Base-by-base conservation (phyloP, 768 basidiomycete genomes). In the Boletus edulis region DNA sequence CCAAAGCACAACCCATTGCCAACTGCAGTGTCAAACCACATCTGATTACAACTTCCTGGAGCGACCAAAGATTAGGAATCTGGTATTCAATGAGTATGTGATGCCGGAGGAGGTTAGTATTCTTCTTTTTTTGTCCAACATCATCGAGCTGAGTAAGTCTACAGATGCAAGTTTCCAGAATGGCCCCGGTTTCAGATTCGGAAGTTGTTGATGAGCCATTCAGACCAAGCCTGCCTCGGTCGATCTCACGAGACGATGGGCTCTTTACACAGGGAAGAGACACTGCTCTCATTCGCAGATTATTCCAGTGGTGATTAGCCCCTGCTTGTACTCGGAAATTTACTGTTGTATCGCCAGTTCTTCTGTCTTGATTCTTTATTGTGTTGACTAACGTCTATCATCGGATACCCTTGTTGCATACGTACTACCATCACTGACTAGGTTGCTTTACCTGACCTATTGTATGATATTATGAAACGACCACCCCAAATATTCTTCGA, bases 1-100 rank as follows among this genome's bases (percentile, higher is more conserved):
- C 52, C 80, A 82, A 48, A 84, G 81, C 62, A 88, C 94, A 7
- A 79, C 81, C 0, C 82, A 88, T 57, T 93, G 88, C 62, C 94
- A 96, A 72, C 72, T 81, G 11, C 84, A 89, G 55, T 92, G 89
- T 66, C 81, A 80, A 46, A 67, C 53, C 17, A 78, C 76, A 51
- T 75, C 81, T 5, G 83, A 85, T 44, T 89, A 89, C 61, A 75
- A 77, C 42, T 86, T 88, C 65, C 72, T 72, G n/a, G 81, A 84
- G 44, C 81, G 85, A 44, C 64, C 64, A 3, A 72, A 75, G 39
- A 77, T 93, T 49, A 68, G 76, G 44, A 77, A 82, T 11, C 68
- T 91, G 24, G 71, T 92, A 46, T 66, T 79, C 42, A 78, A 76
- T 27, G 73, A 79, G 29, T 77, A 76, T 45, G 73, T 90, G 29